Base-by-base conservation (phyloP, 768 basidiomycete species). In the Pulveroboletus sp. region DNA sequence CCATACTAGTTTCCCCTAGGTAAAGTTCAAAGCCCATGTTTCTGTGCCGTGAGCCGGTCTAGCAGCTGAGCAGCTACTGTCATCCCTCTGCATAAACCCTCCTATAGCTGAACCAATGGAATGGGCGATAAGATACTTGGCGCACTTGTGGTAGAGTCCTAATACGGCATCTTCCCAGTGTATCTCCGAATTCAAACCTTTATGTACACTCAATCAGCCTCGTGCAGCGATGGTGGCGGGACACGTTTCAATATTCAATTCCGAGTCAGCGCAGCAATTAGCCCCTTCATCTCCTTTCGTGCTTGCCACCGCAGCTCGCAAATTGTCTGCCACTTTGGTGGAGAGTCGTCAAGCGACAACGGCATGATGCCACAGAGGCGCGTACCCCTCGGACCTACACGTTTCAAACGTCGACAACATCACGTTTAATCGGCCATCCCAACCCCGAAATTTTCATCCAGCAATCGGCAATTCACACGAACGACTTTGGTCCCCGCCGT, bases 341-440 rank as follows among this genome's bases (percentile, higher is more conserved):
- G n/a, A 13, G 5, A 29, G 43, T 46, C 36, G 49, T 31, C 26
- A n/a, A n/a, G 47, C 27, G n/a, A 49, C 49, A 37, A 49, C n/a
- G n/a, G n/a, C n/a, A n/a, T n/a, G n/a, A n/a, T n/a, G n/a, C n/a
- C n/a, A n/a, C n/a, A n/a, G n/a, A n/a, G n/a, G n/a, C n/a, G n/a
- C n/a, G 26, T 16, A 4, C 4, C 14, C 47, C 32, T 50, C 24
- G 31, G 31, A 40, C 10, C 37, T 1, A 48, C 31, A 51, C 38
- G 55, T 32, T 35, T 53, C 45, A 34, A 50, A 59, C 54, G 50
- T 47, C 30, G 35, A 17, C 34, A 47, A 61, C 50, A 59, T 53
- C 49, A 58, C 24, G 13, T 31, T 34, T 43, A 41, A 31, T 24
- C 27, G 43, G 4, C 22, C 14, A 39, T 17, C 16, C 39, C 24